phyloP scores from a whole-genome alignment of 2,329 filamentous ascomycete genomes.

The Microdochium nivale region DNA sequence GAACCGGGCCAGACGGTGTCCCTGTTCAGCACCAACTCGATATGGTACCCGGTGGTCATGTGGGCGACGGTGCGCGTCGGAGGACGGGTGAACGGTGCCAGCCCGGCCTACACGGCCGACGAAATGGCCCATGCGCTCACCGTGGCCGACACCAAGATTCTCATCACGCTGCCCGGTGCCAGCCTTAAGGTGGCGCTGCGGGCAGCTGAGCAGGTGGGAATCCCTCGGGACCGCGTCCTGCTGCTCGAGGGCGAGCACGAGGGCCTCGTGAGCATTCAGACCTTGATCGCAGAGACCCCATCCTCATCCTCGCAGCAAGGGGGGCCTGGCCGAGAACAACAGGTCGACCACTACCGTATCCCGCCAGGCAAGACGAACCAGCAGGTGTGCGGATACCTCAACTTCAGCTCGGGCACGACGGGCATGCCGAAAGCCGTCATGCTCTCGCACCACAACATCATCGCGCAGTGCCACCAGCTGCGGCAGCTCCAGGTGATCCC shows the following conservation, averaged over 20 bases:
- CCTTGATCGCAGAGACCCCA: conserved; percentile 9
- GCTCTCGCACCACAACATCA: conserved; percentile 7
- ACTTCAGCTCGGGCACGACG: conserved; percentile 7
- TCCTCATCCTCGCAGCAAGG: too few species aligned
- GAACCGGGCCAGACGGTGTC: conserved; percentile 43
- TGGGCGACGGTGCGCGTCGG: conserved; percentile 10
- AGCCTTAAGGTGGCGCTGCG: conserved; percentile 43
- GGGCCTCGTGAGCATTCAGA: conserved; percentile 37
- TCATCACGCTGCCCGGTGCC: conserved; percentile 41
- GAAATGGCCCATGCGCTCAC: conserved; percentile 53
- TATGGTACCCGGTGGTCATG: conserved; percentile 56
- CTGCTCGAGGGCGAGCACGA: conserved; percentile 40
- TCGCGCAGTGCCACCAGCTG: conserved; percentile 7
- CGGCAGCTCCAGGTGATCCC: conserved; percentile 4
- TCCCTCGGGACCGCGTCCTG: conserved; percentile 41
- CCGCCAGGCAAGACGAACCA: conserved; percentile 2
- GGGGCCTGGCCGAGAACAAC: too few species aligned
- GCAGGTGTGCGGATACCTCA: conserved; percentile 5
- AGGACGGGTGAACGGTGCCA: conserved; percentile 46
- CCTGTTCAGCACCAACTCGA: conserved; percentile 51
- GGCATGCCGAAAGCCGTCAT: conserved; percentile 6
- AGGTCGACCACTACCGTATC: conserved; percentile 1
- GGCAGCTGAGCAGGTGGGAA: conserved; percentile 43
- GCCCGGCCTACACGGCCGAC: conserved; percentile 49
- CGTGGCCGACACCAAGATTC: conserved; percentile 42